Conservation (phyloP, 2,329 filamentous ascomycete genomes). For the Daldinia eschscholtzii region DNA sequence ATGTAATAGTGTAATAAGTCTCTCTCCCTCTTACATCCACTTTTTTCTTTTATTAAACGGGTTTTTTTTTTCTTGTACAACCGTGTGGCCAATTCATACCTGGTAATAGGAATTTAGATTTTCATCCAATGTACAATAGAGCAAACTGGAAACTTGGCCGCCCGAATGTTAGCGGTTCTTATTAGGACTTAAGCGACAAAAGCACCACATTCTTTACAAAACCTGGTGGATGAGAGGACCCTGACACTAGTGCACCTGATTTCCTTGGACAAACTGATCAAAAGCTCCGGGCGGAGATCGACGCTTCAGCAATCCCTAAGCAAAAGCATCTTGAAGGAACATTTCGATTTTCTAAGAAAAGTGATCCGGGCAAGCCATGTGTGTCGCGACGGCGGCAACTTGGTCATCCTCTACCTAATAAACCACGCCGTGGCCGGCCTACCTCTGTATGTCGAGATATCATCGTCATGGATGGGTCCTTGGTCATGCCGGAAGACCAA, state of each 20-base stretch:
- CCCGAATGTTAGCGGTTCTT: conserved; percentile 27
- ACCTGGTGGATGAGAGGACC: conserved; percentile 31
- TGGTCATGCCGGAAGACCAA: conserved; percentile 64
- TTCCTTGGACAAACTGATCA: conserved; percentile 31
- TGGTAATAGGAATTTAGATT: conserved; percentile 14
- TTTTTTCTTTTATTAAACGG: conserved; percentile 32
- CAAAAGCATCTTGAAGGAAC: neutral
- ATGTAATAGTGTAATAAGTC: neutral
- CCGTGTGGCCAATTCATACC: conserved; percentile 26
- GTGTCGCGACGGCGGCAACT: conserved; percentile 40
- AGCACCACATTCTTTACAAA: conserved; percentile 24
- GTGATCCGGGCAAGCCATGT: conserved; percentile 37
- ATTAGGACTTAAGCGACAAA: conserved; percentile 23
- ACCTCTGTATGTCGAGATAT: conserved; percentile 45
- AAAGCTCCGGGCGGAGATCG: conserved; percentile 40
- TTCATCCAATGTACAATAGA: conserved; percentile 28
- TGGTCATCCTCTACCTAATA: conserved; percentile 25
- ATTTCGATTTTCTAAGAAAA: conserved; percentile 9
- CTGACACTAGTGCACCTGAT: conserved; percentile 35
- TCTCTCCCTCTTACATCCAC: neutral
- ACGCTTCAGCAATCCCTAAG: conserved; percentile 1
- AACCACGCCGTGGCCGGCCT: conserved; percentile 30
- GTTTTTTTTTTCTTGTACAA: conserved; percentile 30
- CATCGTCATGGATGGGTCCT: conserved; percentile 67
- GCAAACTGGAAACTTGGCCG: conserved; percentile 12